These are phyloP conservation scores for Mucor lusitanicus DNA, from an alignment of 371 early-diverging fungal genomes.

Conservation along the genomic window DNA sequence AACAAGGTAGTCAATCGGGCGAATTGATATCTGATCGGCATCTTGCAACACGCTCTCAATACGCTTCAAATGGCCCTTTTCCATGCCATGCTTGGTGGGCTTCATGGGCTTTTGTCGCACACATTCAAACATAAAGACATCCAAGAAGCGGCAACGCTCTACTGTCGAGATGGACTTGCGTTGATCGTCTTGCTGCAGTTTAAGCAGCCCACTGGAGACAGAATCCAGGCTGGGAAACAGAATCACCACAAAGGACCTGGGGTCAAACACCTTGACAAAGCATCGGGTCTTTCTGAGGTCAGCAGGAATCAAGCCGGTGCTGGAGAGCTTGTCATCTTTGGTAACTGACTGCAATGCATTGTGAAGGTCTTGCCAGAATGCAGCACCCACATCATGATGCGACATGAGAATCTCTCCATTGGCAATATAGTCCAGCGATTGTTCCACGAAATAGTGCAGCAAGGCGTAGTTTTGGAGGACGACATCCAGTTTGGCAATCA, in stretches of 20 bases:
- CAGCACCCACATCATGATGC: conserved; percentile 47
- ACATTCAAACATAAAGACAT: conserved; percentile 62
- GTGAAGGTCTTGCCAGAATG: conserved; percentile 41
- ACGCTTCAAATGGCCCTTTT: conserved; percentile 5
- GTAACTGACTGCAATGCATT: conserved; percentile 27
- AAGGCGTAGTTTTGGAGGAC: conserved; percentile 33
- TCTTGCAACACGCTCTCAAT: conserved; percentile 11
- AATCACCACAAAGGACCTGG: conserved; percentile 64
- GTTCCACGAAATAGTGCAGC: conserved; percentile 51
- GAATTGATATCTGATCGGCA: conserved; percentile 19
- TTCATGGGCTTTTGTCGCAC: conserved; percentile 56
- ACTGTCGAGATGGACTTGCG: background rate
- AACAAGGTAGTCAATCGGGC: conserved; percentile 29
- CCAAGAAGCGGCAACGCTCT: conserved; percentile 18
- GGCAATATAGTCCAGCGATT: conserved; percentile 45
- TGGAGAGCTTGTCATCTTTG: conserved; percentile 19
- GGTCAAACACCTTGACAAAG: conserved; percentile 69
- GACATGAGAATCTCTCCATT: conserved; percentile 62
- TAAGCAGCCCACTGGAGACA: conserved; percentile 41
- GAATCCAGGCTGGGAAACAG: conserved; percentile 61
- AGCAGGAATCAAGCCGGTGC: conserved; percentile 24
- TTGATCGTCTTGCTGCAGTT: conserved; percentile 13
- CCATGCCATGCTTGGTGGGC: conserved; percentile 26
- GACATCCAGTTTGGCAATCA: conserved; percentile 20
- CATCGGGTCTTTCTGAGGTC: conserved; percentile 58